Percentiles rank a stretch among this genome's conserved stretches.
phyloP scores from a whole-genome alignment of 768 basidiomycete genomes.

The Pisolithus sp. region DNA sequence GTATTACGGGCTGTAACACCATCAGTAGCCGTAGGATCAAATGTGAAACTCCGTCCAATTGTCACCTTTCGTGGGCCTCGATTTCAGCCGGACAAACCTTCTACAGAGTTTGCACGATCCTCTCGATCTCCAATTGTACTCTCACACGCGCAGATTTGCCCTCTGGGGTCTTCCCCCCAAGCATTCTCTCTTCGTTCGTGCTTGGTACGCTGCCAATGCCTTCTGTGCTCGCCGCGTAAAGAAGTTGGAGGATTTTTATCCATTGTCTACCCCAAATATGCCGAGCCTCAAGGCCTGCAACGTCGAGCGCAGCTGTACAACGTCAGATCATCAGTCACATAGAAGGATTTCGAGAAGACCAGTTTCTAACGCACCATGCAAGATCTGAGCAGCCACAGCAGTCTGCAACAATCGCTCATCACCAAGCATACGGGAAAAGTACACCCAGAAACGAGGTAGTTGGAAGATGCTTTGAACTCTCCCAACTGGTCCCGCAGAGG shows the following conservation, averaged over 20 bases:
- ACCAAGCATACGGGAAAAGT: conserved; percentile 58
- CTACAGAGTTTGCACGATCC: conserved; percentile 37
- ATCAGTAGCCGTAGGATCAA: too few species aligned
- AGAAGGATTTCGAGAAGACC: not conserved
- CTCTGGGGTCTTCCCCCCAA: conserved; percentile 57
- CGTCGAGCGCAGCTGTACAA: conserved; percentile 58
- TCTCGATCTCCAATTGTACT: conserved; percentile 60
- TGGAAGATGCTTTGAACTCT: conserved; percentile 40
- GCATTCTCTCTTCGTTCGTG: conserved; percentile 29
- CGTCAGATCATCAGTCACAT: conserved; percentile 7
- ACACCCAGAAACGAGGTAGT: conserved; percentile 62
- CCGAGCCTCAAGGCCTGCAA: conserved; percentile 55
- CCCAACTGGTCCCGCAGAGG: not conserved
- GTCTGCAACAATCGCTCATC: conserved; percentile 46
- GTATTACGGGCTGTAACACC: too few species aligned
- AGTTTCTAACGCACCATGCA: conserved; percentile 49
- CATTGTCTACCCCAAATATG: conserved; percentile 74
- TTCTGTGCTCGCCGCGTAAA: conserved; percentile 57
- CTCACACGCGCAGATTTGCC: conserved; percentile 60
- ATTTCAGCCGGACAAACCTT: not conserved
- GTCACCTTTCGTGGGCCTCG: not conserved
- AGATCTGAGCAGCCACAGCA: conserved; percentile 57
- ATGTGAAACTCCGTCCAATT: not conserved
- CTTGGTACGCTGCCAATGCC: conserved; percentile 37
- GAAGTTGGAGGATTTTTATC: conserved; percentile 60